phyloP scores from a whole-genome alignment of 345 rosid species.

The Eucalyptus regnans region DNA sequence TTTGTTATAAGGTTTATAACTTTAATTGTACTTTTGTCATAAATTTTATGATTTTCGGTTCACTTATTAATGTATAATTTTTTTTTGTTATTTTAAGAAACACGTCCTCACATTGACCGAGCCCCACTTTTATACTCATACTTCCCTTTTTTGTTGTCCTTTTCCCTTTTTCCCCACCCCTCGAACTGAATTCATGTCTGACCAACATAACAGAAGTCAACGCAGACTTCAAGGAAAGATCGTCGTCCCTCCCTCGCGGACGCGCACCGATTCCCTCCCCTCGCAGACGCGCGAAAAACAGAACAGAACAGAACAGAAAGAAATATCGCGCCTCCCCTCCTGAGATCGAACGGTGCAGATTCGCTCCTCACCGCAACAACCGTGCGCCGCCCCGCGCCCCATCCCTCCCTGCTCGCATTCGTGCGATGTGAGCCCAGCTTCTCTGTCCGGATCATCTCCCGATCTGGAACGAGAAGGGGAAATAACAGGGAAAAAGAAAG shows the following conservation, averaged over 20 bases:
- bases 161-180: background rate
- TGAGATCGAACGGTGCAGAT: background rate
- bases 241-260: background rate
- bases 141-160: background rate
- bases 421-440: background rate
- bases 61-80: background rate
- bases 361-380: background rate
- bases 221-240: background rate
- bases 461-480: background rate
- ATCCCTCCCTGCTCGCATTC: background rate
- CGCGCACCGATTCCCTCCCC: background rate
- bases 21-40: no score
- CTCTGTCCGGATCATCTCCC: background rate
- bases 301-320: background rate
- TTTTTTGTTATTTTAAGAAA: background rate
- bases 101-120: background rate
- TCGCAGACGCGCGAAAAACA: background rate
- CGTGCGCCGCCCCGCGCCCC: background rate
- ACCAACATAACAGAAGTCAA: background rate
- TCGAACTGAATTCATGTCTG: background rate
- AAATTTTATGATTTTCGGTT: no score
- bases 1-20: no score
- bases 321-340: background rate
- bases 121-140: accelerated
- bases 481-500: background rate